These are phyloP conservation scores for Rhododendron mucronatum DNA, from an alignment of 148 eudicot species.

Conservation along the genomic window DNA sequence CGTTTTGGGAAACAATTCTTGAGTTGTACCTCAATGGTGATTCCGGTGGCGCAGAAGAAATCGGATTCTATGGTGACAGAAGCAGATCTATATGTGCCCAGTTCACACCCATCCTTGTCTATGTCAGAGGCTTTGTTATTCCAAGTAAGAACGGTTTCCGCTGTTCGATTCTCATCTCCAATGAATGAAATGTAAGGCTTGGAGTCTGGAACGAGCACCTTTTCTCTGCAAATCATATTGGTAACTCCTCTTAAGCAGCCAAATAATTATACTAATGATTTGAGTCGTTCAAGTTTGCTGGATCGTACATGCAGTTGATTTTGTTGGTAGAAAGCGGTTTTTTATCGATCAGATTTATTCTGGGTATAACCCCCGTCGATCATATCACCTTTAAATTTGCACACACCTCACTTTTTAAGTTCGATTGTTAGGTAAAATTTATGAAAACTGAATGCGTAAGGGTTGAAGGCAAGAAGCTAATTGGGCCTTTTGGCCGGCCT, in stretches of 20 bases:
- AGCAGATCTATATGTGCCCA: constrained; percentile 75
- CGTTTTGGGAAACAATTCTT: neutral
- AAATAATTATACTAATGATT: too few species aligned
- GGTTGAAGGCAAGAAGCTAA: neutral
- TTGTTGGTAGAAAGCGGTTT: neutral
- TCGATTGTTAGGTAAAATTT: too few species aligned
- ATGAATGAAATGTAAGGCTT: constrained; percentile 84
- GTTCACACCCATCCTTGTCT: constrained; percentile 30
- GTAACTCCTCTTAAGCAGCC: neutral
- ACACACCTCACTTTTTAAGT: too few species aligned
- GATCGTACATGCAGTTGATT: neutral
- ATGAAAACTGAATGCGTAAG: too few species aligned
- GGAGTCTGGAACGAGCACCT: constrained; percentile 51
- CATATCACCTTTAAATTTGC: too few species aligned
- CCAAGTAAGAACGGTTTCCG: constrained; percentile 67
- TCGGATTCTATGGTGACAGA: constrained; percentile 64
- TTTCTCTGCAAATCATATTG: constrained; percentile 48
- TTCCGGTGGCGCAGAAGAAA: constrained; percentile 69
- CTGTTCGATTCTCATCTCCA: constrained; percentile 38
- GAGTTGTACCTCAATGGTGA: constrained; percentile 62
- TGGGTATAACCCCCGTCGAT: too few species aligned
- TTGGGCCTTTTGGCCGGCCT: neutral
- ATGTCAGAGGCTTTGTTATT: constrained; percentile 68
- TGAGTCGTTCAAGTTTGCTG: neutral
- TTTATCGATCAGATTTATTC: too few species aligned